Evolutionary conservation across 257 asterid genomes (phyloP).

Genomic region (Primulina huaijiensis): DNA sequence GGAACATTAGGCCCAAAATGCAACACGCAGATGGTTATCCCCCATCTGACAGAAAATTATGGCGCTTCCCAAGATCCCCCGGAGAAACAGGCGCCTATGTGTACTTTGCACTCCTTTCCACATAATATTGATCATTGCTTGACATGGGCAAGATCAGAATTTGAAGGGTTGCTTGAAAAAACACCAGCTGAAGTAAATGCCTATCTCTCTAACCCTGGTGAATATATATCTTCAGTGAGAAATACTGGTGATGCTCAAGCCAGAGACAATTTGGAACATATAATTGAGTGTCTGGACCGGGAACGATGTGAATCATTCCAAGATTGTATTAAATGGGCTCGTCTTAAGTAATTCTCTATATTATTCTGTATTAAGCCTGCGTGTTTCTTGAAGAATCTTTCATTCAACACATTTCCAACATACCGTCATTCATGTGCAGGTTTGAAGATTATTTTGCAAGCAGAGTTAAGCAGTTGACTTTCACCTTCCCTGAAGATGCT

Average conservation of each 20-base stretch:
- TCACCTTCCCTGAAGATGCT: slow-evolving; percentile 90
- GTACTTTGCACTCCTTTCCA: slow-evolving; percentile 91
- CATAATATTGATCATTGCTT: slow-evolving; percentile 93
- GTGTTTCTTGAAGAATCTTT: not conserved
- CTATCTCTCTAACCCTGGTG: slow-evolving; percentile 64
- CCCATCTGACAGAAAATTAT: slow-evolving; percentile 89
- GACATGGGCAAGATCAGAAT: slow-evolving; percentile 97
- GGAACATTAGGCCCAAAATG: slow-evolving; percentile 97
- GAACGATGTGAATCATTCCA: slow-evolving; percentile 79
- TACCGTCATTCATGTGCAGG: slow-evolving; percentile 37
- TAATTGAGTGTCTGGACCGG: slow-evolving; percentile 69
- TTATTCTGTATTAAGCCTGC: slow-evolving; percentile 13
- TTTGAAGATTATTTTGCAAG: slow-evolving; percentile 81
- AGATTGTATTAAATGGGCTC: slow-evolving; percentile 85
- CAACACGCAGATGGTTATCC: slow-evolving; percentile 89
- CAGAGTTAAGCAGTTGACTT: slow-evolving; percentile 78
- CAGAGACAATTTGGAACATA: slow-evolving; percentile 80
- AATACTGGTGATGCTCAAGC: slow-evolving; percentile 97
- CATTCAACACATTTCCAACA: slow-evolving; percentile 23
- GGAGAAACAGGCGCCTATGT: slow-evolving; percentile 97
- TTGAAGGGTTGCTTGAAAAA: slow-evolving; percentile 91
- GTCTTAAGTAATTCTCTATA: slow-evolving; percentile 50
- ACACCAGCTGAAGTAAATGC: slow-evolving; percentile 90
- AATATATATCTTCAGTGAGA: slow-evolving; percentile 63
- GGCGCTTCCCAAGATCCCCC: slow-evolving; percentile 98